Conservation (phyloP, 768 basidiomycete genomes). For the Suillus hirtellus region DNA sequence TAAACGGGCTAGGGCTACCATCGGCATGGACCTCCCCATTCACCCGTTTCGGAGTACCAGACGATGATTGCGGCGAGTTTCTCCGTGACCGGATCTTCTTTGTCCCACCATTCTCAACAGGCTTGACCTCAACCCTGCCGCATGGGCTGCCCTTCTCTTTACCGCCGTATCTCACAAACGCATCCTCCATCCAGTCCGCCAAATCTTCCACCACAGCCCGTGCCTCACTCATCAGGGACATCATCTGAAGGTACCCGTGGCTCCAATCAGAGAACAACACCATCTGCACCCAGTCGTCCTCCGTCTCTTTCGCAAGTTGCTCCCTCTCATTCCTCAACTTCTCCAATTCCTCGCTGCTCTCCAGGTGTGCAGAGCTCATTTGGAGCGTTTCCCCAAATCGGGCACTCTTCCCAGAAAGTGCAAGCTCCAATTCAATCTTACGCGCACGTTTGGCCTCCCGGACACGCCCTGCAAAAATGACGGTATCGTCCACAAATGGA, state of each 20-base stretch:
- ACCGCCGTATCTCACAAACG: constrained; percentile 49
- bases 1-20: constrained; percentile 31
- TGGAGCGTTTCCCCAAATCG: constrained; percentile 62
- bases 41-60: constrained; percentile 26
- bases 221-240: constrained; percentile 80
- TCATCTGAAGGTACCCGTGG: constrained; percentile 97
- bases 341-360: constrained; percentile 32
- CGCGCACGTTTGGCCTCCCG: constrained; percentile 90
- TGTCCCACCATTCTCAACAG: constrained; percentile 13
- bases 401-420: constrained; percentile 60
- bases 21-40: constrained; percentile 8
- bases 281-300: constrained; percentile 94
- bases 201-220: constrained; percentile 76
- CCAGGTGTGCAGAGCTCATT: constrained; percentile 50
- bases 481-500: constrained; percentile 96
- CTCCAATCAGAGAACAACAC: constrained; percentile 95
- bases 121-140: constrained; percentile 18
- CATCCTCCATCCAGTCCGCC: constrained; percentile 88
- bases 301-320: constrained; percentile 64
- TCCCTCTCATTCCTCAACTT: constrained; percentile 60
- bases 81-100: constrained; percentile 30
- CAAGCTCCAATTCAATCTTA: constrained; percentile 68
- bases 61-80: constrained; percentile 21
- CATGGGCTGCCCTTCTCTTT: constrained; percentile 27
- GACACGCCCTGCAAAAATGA: constrained; percentile 94